phyloP scores from a whole-genome alignment of 73 alveolate species.

The Paramecium primaurelia region DNA sequence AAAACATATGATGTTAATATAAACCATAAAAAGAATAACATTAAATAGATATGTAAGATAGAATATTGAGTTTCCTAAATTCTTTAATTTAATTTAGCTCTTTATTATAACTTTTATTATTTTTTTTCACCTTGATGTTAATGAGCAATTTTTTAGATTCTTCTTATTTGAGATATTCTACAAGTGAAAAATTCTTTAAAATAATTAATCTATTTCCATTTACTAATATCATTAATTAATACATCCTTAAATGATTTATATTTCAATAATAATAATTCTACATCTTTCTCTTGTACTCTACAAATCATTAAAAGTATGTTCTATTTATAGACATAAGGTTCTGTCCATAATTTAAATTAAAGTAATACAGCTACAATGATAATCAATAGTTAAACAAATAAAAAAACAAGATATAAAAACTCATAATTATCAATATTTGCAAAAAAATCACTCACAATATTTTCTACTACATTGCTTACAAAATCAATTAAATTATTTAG shows the following conservation, averaged over 20 bases:
- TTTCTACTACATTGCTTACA: background rate
- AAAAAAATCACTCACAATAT: background rate
- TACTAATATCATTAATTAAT: background rate
- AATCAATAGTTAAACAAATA: background rate
- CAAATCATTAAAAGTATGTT: background rate
- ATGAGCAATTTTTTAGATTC: background rate
- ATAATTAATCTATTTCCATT: background rate
- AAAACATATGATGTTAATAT: background rate
- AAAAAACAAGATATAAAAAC: background rate
- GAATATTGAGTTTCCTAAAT: background rate
- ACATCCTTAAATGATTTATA: background rate
- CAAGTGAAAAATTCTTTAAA: background rate
- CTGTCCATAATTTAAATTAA: background rate
- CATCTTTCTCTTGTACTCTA: background rate
- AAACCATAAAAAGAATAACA: background rate
- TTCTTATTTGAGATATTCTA: background rate
- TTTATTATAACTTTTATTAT: background rate
- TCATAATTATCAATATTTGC: background rate
- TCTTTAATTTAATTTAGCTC: background rate
- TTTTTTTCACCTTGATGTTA: background rate
- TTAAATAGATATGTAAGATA: background rate
- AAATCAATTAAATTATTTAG: background rate
- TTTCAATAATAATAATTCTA: background rate
- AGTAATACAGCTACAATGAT: background rate
- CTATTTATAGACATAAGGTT: background rate